Evolutionary conservation across 202 grass and related monocot species (phyloP), one percentile per base, ranked within the genome.

Genomic region (Elaeis oleifera): DNA sequence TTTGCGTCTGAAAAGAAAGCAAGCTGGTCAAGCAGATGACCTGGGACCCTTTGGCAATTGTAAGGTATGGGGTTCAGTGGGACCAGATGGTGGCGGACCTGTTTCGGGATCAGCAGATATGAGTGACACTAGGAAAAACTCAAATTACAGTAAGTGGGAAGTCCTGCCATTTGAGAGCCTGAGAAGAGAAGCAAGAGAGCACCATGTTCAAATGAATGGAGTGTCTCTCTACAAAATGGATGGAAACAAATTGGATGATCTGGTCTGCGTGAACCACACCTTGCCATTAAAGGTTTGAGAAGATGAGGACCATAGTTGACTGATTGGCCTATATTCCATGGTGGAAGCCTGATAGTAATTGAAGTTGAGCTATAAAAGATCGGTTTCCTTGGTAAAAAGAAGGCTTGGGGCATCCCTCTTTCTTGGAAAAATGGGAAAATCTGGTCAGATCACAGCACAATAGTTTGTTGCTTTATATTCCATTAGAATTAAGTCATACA

Each of bases 191-290:
- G 94, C 94, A 62, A 88, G 69, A 71, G 94, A 89, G 31, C 82
- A 99, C 69, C 78, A 92, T 76, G 49, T 53, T 56, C 82, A 89
- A 59, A 92, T 92, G 80, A 75, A 68, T 9, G 72, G 72, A 0
- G 69, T 82, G 27, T 89, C 94, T 53, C 77, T 92, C 23, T 99
- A 99, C 65, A 99, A 99, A 62, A 89, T 99, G 88, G 94, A 99
- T 5, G 94, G 94, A 53, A 99, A 99, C 83, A 94, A 82, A 70
- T 58, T 89, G 23, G 94, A 97, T 29, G 94, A 99, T 78, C 82
- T 99, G 64, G 94, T 92, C 21, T 99, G 92, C 19, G 92, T 97
- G 55, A 89, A 62, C 27, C 92, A 97, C 49, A 28, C 63, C 13
- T 36, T 21, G 14, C 26, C 5, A 32, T 16, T 28, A 11, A 28